phyloP scores from a whole-genome alignment of 2,329 filamentous ascomycete genomes.

The Beauveria asiatica region DNA sequence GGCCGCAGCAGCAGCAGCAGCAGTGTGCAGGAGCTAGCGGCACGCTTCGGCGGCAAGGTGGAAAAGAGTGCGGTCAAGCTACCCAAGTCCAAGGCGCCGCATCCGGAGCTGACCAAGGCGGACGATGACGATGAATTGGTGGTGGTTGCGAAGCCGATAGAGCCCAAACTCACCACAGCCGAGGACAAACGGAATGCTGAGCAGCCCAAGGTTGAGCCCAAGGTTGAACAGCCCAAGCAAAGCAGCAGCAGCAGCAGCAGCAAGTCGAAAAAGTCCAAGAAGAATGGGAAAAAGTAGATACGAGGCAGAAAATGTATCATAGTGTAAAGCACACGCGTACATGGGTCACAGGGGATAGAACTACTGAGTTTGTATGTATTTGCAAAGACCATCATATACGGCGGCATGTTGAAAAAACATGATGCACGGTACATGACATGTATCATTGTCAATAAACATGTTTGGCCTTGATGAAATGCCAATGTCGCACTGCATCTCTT shows the following conservation, averaged over 20 bases:
- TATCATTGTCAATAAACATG: no score
- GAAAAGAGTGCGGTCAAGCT: background rate
- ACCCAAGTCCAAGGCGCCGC: background rate
- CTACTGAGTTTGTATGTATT: no score
- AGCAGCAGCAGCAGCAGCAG: background rate
- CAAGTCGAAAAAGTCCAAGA: constrained; percentile 7
- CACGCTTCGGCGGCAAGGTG: background rate
- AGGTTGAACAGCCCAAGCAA: background rate
- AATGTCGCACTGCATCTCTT: no score
- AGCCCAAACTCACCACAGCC: background rate
- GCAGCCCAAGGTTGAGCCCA: background rate
- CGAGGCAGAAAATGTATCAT: background rate
- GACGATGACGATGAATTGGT: background rate
- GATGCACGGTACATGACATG: no score
- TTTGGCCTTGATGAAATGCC: no score
- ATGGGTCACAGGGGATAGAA: background rate
- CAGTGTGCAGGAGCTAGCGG: constrained; percentile 1
- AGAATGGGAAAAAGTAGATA: constrained; percentile 1
- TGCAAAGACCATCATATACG: background rate
- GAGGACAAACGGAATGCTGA: background rate
- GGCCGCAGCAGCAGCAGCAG: background rate
- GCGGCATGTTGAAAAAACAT: background rate
- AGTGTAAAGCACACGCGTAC: background rate
- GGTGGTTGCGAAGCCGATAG: background rate
- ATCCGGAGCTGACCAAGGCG: background rate